Evolutionary conservation across 176 grass and related monocot species (phyloP), one percentile per base, ranked within the genome.

Genomic region (Canna indica): DNA sequence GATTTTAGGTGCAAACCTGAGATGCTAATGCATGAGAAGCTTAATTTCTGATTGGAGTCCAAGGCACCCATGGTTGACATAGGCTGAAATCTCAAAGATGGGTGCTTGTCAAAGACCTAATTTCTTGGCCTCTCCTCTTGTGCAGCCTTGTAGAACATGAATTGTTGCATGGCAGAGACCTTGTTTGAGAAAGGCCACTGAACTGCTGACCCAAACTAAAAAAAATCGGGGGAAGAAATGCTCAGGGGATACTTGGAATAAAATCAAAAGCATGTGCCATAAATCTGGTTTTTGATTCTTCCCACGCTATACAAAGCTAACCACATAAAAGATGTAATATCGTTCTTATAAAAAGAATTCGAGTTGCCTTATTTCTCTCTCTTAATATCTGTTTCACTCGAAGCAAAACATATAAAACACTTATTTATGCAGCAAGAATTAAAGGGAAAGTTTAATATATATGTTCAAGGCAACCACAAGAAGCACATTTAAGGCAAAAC

Each of bases 121-220:
- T 73, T 81, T 36, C 75, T 83, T 2, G 56, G 29, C 50, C 79
- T 81, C 68, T 85, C 83, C 39, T 81, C 82, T 36, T 74, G 75
- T 59, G 82, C 42, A 18, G 82, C 73, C 70, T 83, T 59, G 77
- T 91, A 91, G 47, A 88, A 87, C 83, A 91, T 85, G 61, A 91
- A 84, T 66, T 79, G 74, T 63, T 81, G 86, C 54, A 78, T 61
- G 10, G 75, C 60, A 36, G 79, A 53, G 54, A 71, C 48, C 54
- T 80, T 87, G 79, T 67, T 87, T 6, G 73, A 76, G 50, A 88
- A 91, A 1, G 93, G 85, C 93, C 93, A n/a, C n/a, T n/a, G n/a
- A n/a, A n/a, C n/a, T n/a, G n/a, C n/a, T n/a, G n/a, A n/a, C n/a
- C n/a, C n/a, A n/a, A n/a, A n/a, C n/a, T n/a, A n/a, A n/a, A 91